These are phyloP conservation scores for Bassia scoparia DNA, from an alignment of 148 eudicot species.

Conservation along the genomic window DNA sequence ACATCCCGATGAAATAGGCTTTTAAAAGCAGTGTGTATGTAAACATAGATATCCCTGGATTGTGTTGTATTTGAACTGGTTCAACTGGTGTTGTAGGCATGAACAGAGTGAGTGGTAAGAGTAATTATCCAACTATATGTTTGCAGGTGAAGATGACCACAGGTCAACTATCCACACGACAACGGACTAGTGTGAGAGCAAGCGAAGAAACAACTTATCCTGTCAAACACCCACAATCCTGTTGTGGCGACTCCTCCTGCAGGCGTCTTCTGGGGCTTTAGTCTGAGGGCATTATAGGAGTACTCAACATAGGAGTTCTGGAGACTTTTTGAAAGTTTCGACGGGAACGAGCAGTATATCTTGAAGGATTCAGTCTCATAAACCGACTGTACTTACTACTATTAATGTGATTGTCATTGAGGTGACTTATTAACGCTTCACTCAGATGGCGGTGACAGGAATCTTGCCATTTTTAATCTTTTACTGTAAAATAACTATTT, in stretches of 20 bases:
- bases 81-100: neutral
- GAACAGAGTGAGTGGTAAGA: neutral
- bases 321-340: too few relatives aligned
- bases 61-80: neutral
- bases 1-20: neutral
- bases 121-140: neutral
- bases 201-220: conserved; percentile 50
- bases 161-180: conserved; percentile 96
- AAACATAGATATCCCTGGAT: neutral
- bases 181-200: conserved; percentile 79
- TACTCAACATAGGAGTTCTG: too few relatives aligned
- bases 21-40: neutral
- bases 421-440: conserved; percentile 36
- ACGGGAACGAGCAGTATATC: too few relatives aligned
- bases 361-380: neutral
- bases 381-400: neutral
- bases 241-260: conserved; percentile 37
- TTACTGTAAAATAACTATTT: too few relatives aligned
- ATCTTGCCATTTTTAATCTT: too few relatives aligned
- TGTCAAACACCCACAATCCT: conserved; percentile 34
- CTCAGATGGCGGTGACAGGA: neutral
- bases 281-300: conserved; percentile 8
- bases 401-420: conserved; percentile 23
- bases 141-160: conserved; percentile 91
- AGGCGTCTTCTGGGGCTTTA: conserved; percentile 22